A percentile compares a stretch with the other conserved stretches of the same genome.
phyloP scores from a whole-genome alignment of 2,329 filamentous ascomycete species.

The Aspergillus quadrilineatus region DNA sequence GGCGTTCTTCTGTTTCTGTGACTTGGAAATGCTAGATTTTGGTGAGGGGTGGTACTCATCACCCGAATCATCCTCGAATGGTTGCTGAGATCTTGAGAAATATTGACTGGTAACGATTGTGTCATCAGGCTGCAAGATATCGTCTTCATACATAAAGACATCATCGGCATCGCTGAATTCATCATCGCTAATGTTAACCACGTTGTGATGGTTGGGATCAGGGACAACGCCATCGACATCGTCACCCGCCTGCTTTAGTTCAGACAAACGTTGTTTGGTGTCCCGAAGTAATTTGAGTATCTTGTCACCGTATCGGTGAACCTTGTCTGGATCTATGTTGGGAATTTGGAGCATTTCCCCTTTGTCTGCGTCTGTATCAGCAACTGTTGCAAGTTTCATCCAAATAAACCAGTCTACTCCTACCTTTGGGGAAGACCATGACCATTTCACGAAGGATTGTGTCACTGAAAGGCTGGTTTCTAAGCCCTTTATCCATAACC shows the following conservation, averaged over 20 bases:
- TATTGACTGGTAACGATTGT: constrained; percentile 35
- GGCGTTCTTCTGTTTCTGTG: constrained; percentile 26
- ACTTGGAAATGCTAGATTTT: constrained; percentile 19
- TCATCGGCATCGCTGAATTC: constrained; percentile 35
- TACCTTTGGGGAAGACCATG: constrained; percentile 47
- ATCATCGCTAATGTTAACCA: constrained; percentile 40
- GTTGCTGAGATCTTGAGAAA: constrained; percentile 29
- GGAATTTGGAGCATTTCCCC: constrained; percentile 25
- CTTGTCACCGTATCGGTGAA: constrained; percentile 43
- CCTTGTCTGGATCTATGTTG: constrained; percentile 46
- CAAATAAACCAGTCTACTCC: constrained; percentile 4
- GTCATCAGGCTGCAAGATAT: constrained; percentile 26
- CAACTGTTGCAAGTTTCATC: not conserved
- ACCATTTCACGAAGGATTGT: constrained; percentile 50
- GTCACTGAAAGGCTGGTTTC: constrained; percentile 49
- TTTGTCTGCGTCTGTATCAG: constrained; percentile 32
- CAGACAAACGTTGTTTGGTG: constrained; percentile 42
- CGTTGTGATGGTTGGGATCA: constrained; percentile 48
- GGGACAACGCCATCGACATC: constrained; percentile 50
- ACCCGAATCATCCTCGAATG: constrained; percentile 22
- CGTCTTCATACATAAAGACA: constrained; percentile 30
- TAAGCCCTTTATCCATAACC: constrained; percentile 44
- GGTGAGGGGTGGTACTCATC: constrained; percentile 23
- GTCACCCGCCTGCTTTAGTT: constrained; percentile 45
- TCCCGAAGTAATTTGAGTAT: constrained; percentile 45